Evolutionary conservation across 257 asterid species (phyloP).

Genomic region (Scutellaria minor): DNA sequence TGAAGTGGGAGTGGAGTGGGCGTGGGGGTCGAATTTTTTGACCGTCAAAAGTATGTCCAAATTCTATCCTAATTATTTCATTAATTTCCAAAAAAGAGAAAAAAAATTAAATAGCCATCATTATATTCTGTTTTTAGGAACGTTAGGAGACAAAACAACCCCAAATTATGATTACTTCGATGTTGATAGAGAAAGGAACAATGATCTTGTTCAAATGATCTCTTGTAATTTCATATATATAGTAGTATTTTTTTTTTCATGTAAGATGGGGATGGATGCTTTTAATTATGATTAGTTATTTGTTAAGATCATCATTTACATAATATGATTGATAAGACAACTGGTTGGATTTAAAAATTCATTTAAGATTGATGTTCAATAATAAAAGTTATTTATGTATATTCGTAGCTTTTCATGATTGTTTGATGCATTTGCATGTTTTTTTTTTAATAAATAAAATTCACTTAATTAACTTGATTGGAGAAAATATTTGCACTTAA

Average conservation of each 20-base stretch:
- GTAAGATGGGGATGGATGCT: neutral
- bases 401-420: too few relatives aligned
- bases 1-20: neutral
- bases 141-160: neutral
- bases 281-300: constrained; percentile 10
- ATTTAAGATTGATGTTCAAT: too few relatives aligned
- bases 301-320: neutral
- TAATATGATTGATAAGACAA: too few relatives aligned
- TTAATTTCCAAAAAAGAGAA: neutral
- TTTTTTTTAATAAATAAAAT: too few relatives aligned
- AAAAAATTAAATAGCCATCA: neutral
- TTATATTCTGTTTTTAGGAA: neutral
- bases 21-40: constrained; percentile 23
- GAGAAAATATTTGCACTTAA: too few relatives aligned
- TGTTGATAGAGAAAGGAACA: constrained; percentile 8
- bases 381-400: too few relatives aligned
- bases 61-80: neutral
- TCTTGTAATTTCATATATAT: neutral
- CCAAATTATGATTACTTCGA: neutral
- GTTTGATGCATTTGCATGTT: too few relatives aligned
- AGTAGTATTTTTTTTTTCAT: too few relatives aligned
- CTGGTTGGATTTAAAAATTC: too few relatives aligned
- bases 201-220: neutral
- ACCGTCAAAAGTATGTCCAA: constrained; percentile 24
- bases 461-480: too few relatives aligned